These are phyloP conservation scores for Nyssa sinensis DNA, from an alignment of 148 eudicot genomes.

Conservation along the genomic window DNA sequence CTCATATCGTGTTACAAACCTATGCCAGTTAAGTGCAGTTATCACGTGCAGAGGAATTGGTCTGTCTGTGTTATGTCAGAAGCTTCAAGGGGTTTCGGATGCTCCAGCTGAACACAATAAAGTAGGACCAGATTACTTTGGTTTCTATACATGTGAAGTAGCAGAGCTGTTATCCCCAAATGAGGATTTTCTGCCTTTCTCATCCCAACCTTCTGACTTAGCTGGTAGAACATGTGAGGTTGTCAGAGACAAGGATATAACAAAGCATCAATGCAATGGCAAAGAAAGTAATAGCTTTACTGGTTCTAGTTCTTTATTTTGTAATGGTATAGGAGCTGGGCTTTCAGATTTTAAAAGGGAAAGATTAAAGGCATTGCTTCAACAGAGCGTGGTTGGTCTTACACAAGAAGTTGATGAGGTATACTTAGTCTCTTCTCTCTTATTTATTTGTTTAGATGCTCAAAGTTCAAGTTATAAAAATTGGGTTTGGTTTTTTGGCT, in stretches of 20 bases:
- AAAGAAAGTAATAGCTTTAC: conserved; percentile 17
- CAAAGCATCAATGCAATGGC: not conserved
- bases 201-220: conserved; percentile 24
- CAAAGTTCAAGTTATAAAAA: not conserved
- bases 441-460: not conserved
- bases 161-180: conserved; percentile 39
- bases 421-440: not conserved
- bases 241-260: conserved; percentile 16
- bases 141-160: conserved; percentile 50
- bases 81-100: conserved; percentile 24
- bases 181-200: conserved; percentile 30
- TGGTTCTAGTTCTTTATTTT: conserved; percentile 32
- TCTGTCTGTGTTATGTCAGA: conserved; percentile 35
- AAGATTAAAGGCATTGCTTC: conserved; percentile 50
- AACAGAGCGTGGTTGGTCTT: conserved; percentile 47
- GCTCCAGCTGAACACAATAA: conserved; percentile 26
- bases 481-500: not conserved
- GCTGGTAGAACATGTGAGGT: not conserved
- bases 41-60: conserved; percentile 13
- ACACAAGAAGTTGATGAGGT: conserved; percentile 74
- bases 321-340: conserved; percentile 37
- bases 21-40: conserved; percentile 5
- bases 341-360: conserved; percentile 47
- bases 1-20: not conserved
- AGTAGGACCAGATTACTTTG: conserved; percentile 57